Evolutionary conservation across 108 stramenopile genomes (phyloP), one percentile per base, ranked within the genome.

Genomic region (Fragilariopsis cylindrus): DNA sequence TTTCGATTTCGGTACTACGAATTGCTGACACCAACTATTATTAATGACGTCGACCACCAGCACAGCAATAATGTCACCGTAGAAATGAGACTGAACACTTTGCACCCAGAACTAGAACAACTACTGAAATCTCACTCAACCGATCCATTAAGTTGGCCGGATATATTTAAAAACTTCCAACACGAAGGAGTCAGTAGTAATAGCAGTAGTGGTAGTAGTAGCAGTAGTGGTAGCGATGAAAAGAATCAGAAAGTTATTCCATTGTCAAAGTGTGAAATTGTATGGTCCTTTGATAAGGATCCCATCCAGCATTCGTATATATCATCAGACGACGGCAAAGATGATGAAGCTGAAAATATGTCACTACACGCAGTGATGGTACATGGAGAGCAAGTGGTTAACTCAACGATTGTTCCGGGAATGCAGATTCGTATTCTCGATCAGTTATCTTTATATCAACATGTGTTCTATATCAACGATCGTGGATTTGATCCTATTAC

Each of bases 401-500:
- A 90, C 73, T 84, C 84, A 13, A 83, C 84, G 48, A 82, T 94
- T 73, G 86, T 87, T 57, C 93, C 93, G 9, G 93, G 93, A 41
- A 81, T 80, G 18, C 69, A 84, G 72, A 90, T 94, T 64, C 77
- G 84, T 6, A 89, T 94, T 19, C 70, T 83, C 48, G 93, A 94
- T 81, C 90, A 94, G 74, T 71, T 94, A 18, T 84, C 82, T 67
- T 77, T 94, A 55, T 94, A 90, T 85, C 39, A 80, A 7, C 74
- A 91, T 70, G 81, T 86, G 8, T 87, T 94, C 60, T 94, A 89
- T 86, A 94, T 94, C 46, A 89, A 94, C 60, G 93, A 94, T 83
- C 86, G 93, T 1, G 93, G 93, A 7, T 87, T 81, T 52, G 89
- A 94, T 75, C 88, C 89, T 40, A 85, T 85, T 30, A 78, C 80